Percentiles rank a stretch among this genome's conserved stretches.
Conservation (phyloP, 768 basidiomycete species). For the Kwoniella sp. region DNA sequence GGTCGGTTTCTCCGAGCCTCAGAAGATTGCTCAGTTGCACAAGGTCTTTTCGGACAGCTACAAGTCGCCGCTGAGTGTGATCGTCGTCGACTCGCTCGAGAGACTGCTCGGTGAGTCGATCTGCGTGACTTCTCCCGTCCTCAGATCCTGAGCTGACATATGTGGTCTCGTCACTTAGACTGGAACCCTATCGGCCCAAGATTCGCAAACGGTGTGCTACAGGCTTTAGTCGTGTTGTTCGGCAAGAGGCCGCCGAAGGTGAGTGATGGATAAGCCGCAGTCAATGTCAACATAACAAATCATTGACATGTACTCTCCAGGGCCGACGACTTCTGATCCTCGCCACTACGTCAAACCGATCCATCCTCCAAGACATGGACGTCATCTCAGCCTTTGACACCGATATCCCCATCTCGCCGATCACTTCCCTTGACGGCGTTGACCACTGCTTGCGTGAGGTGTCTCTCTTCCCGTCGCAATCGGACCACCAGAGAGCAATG, state of each 20-base stretch:
- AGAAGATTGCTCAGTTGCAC: conserved; percentile 86
- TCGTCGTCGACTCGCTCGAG: conserved; percentile 94
- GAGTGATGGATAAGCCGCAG: conserved; percentile 20
- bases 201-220: conserved; percentile 92
- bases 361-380: conserved; percentile 83
- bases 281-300: background rate
- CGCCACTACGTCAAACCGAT: conserved; percentile 85
- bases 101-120: conserved; percentile 77
- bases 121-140: no score
- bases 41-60: conserved; percentile 94
- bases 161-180: no score
- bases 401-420: conserved; percentile 79
- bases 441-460: conserved; percentile 77
- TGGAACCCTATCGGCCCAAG: conserved; percentile 97
- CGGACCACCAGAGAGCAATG: conserved; percentile 63
- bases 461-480: conserved; percentile 67
- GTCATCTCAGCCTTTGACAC: conserved; percentile 87
- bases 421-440: conserved; percentile 71
- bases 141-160: no score
- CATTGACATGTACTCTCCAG: conserved; percentile 57
- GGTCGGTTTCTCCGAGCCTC: conserved; percentile 91
- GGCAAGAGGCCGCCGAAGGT: conserved; percentile 91
- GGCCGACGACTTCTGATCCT: conserved; percentile 88
- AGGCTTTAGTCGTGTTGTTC: conserved; percentile 84
- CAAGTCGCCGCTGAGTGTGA: conserved; percentile 93